phyloP scores from a whole-genome alignment of 225 moss, liverwort and hornwort genomes.

The Polytrichum commune region DNA sequence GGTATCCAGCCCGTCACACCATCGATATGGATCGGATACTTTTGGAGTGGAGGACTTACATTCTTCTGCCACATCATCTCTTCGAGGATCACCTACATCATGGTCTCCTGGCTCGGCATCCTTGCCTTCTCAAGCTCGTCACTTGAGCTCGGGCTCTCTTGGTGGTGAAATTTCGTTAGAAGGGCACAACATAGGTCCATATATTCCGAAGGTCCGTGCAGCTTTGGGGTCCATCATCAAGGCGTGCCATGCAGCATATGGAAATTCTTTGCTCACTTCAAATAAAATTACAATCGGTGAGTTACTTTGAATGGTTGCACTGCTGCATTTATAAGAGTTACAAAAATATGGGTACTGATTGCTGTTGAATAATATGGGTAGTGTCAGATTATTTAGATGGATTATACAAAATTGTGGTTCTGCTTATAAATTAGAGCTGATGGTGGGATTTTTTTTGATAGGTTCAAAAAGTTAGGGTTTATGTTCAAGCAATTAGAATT shows the following conservation, averaged over 20 bases:
- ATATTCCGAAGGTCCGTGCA: slow-evolving; percentile 90
- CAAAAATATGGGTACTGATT: too few relatives aligned
- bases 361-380: too few relatives aligned
- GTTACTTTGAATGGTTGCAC: not conserved
- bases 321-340: too few relatives aligned
- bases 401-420: too few relatives aligned
- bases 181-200: slow-evolving; percentile 91
- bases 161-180: slow-evolving; percentile 60
- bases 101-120: slow-evolving; percentile 75
- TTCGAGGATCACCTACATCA: slow-evolving; percentile 83
- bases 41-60: slow-evolving; percentile 81
- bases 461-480: too few relatives aligned
- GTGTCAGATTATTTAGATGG: too few relatives aligned
- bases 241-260: slow-evolving; percentile 86
- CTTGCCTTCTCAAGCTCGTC: slow-evolving; percentile 64
- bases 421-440: too few relatives aligned
- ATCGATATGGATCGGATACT: slow-evolving; percentile 77
- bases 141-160: slow-evolving; percentile 62
- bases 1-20: slow-evolving; percentile 87
- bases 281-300: slow-evolving; percentile 83
- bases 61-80: slow-evolving; percentile 71
- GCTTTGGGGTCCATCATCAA: slow-evolving; percentile 97
- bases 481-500: not conserved
- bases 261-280: slow-evolving; percentile 73
- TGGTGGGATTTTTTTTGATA: too few relatives aligned